phyloP scores from a whole-genome alignment of 2,329 filamentous ascomycete genomes.

The Samsoniella hepiali region DNA sequence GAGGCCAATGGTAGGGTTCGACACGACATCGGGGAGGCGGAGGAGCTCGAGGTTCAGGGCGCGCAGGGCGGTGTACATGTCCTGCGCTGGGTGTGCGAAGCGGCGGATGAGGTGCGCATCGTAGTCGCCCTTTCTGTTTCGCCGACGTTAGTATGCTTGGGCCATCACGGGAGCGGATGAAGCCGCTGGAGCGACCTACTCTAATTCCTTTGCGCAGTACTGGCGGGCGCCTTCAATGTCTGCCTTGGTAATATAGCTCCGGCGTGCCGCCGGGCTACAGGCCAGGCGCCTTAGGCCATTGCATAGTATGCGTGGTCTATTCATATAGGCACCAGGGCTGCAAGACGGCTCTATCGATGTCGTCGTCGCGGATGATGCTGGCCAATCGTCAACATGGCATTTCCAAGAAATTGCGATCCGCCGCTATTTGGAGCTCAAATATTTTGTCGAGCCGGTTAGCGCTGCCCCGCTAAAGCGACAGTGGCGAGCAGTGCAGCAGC shows the following conservation, averaged over 20 bases:
- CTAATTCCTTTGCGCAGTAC: slow-evolving; percentile 53
- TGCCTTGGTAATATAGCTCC: slow-evolving; percentile 47
- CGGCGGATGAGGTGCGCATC: slow-evolving; percentile 82
- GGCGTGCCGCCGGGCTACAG: slow-evolving; percentile 28
- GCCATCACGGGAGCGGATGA: background rate
- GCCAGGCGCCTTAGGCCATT: slow-evolving; percentile 39
- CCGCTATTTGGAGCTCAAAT: slow-evolving; percentile 6
- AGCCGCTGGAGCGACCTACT: slow-evolving; percentile 33
- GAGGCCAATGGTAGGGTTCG: slow-evolving; percentile 78
- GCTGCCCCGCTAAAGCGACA: slow-evolving; percentile 11
- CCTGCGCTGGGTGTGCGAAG: slow-evolving; percentile 69
- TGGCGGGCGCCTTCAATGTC: slow-evolving; percentile 51
- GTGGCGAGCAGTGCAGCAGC: slow-evolving; percentile 3
- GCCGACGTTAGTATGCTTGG: background rate
- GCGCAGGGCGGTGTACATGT: slow-evolving; percentile 86
- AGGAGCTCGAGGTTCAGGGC: slow-evolving; percentile 92
- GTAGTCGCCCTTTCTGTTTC: slow-evolving; percentile 74
- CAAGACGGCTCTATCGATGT: background rate
- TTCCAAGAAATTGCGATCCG: slow-evolving; percentile 22
- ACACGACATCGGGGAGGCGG: slow-evolving; percentile 83
- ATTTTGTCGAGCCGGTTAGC: background rate
- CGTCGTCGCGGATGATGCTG: slow-evolving; percentile 7
- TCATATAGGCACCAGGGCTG: slow-evolving; percentile 33
- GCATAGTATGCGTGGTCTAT: slow-evolving; percentile 35
- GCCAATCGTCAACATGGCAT: slow-evolving; percentile 23